Base-by-base conservation (phyloP, 1,284 basidiomycete genomes). In the Veloporphyrellus conicus region DNA sequence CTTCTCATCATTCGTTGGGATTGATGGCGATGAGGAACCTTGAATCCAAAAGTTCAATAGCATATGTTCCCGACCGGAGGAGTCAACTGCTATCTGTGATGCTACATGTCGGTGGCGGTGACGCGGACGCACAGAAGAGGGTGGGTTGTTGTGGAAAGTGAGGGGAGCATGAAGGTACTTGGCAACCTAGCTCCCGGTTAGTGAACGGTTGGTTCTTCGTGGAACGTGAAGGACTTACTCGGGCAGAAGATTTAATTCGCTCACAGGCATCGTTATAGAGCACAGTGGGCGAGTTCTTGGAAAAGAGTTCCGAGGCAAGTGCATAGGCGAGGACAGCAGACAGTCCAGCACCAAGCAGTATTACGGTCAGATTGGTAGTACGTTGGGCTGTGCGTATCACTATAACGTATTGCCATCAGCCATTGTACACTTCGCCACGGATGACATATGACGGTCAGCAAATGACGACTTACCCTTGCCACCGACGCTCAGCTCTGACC, bases 261-360 rank as follows among this genome's bases (percentile, higher is more conserved):
- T 93, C 84, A 64, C 92, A 93, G 12, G 91, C 90, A 54, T 92
- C 82, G 34, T 81, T 81, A 63, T 93, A 93, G 43, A 96, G 72
- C 25, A 93, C 90, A 2, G 90, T 92, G 2, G 93, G 90, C 25
- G 91, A 94, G 69, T 96, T 97, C 62, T 80, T 85, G 14, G 92
- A 93, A 68, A 95, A 94, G 6, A 96, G 75, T 68, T 95, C 92
- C 19, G 90, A 88, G 11, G 85, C 86, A 29, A 94, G 76, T 11
- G 90, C 86, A 58, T 94, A 92, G n/a, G 87, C 72, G 31, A 94
- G 76, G 40, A 94, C 73, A 9, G 83, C 81, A 36, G 90, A 90
- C 28, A 90, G 75, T 27, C 83, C 87, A 19, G 88, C 91, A 28
- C 91, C 91, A 38, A 92, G 68, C 6, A 93, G 60, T 54, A 96